A percentile compares a stretch with the other conserved stretches of the same genome.
Conservation (phyloP, 352 stramenopile species). For the Pythium aquatile region DNA sequence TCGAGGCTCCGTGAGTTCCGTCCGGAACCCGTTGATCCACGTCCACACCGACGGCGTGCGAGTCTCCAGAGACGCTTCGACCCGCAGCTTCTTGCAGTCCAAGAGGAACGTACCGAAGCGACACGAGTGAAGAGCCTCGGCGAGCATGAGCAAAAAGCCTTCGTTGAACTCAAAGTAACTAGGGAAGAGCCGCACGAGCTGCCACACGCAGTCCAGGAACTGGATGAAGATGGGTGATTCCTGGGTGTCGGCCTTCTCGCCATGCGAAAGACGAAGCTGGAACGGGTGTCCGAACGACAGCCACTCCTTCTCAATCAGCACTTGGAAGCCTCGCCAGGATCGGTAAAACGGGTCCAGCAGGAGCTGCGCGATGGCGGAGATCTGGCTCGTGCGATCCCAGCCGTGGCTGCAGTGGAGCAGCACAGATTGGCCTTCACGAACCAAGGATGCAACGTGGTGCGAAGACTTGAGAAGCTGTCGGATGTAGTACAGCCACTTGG, state of each 20-base stretch:
- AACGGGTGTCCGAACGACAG: conserved; percentile 82
- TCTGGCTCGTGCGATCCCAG: conserved; percentile 91
- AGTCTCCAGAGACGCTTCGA: conserved; percentile 52
- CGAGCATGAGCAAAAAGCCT: conserved; percentile 89
- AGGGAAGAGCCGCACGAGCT: conserved; percentile 92
- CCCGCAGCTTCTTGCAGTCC: conserved; percentile 90
- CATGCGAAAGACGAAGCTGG: conserved; percentile 72
- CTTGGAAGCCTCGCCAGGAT: conserved; percentile 73
- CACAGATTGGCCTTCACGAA: conserved; percentile 87
- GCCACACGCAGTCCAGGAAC: conserved; percentile 82
- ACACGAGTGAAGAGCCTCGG: conserved; percentile 96
- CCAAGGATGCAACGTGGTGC: conserved; percentile 88
- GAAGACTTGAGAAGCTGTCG: conserved; percentile 92
- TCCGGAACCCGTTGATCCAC: conserved; percentile 76
- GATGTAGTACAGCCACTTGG: conserved; percentile 96
- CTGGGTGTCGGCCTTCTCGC: conserved; percentile 75
- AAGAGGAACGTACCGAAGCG: conserved; percentile 98
- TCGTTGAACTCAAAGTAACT: conserved; percentile 98
- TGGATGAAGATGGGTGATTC: conserved; percentile 86
- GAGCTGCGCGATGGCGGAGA: conserved; percentile 65
- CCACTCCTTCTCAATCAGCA: conserved; percentile 87
- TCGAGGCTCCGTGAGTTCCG: conserved; percentile 53
- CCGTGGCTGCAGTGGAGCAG: conserved; percentile 84
- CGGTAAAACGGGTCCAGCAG: conserved; percentile 79
- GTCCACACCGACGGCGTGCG: conserved; percentile 79